Evolutionary conservation across 2,329 filamentous ascomycete species (phyloP).

Genomic region (Pseudogymnoascus destructans): DNA sequence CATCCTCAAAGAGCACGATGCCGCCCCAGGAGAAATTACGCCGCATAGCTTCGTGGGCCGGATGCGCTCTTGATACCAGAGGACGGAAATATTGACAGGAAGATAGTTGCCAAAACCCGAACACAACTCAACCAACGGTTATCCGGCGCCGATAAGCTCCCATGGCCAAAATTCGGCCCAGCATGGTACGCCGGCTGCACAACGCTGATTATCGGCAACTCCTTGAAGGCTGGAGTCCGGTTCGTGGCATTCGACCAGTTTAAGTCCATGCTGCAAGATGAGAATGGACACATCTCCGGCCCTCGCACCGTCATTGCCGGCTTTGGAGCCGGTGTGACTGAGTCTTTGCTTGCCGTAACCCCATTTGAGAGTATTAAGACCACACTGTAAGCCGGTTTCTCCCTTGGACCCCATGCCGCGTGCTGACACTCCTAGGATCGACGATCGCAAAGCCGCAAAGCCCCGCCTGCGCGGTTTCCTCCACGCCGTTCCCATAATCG

Average conservation of each 20-base stretch:
- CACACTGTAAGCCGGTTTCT: constrained; percentile 45
- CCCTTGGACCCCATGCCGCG: background rate
- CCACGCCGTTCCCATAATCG: constrained; percentile 78
- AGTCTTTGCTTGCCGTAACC: constrained; percentile 85
- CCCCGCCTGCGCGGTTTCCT: constrained; percentile 87
- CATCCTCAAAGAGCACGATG: background rate
- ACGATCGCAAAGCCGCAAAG: constrained; percentile 76
- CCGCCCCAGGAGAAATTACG: background rate
- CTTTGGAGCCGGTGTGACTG: constrained; percentile 88
- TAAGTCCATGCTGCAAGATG: constrained; percentile 69
- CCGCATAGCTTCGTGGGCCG: background rate
- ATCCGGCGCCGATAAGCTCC: constrained; percentile 70
- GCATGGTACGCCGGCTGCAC: constrained; percentile 99
- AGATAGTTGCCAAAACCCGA: constrained; percentile 69
- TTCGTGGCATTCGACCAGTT: constrained; percentile 97
- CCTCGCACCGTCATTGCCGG: constrained; percentile 85
- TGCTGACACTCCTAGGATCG: constrained; percentile 47
- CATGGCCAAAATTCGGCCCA: constrained; percentile 83
- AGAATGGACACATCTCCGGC: constrained; percentile 76
- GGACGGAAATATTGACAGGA: background rate
- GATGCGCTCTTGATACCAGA: background rate
- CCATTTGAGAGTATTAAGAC: constrained; percentile 98
- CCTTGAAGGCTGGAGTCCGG: constrained; percentile 86
- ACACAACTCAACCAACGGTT: constrained; percentile 83
- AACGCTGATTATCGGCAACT: constrained; percentile 92